Evolutionary conservation across 345 rosid genomes (phyloP).

Genomic region (Aquilaria sinensis): DNA sequence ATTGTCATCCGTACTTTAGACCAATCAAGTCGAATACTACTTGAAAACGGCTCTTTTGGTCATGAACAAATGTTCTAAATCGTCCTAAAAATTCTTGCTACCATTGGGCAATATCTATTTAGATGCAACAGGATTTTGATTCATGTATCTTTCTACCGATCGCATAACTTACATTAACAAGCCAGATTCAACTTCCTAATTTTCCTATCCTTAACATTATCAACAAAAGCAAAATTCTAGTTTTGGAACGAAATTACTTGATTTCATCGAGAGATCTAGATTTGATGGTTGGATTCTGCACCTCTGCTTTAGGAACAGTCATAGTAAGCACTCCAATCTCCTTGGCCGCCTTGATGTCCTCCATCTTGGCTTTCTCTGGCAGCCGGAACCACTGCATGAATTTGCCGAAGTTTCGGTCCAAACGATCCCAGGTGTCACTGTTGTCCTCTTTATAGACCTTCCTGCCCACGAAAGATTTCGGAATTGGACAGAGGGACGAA

Average conservation of each 20-base stretch:
- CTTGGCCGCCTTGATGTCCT: conserved; percentile 37
- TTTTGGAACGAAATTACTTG: too few species aligned
- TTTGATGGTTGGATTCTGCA: too few species aligned
- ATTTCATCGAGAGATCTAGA: too few species aligned
- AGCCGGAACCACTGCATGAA: conserved; percentile 15
- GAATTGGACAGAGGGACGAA: too few species aligned
- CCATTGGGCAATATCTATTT: background rate
- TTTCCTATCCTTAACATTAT: too few species aligned
- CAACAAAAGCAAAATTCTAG: too few species aligned
- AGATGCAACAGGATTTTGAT: background rate
- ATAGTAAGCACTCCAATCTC: conserved; percentile 29
- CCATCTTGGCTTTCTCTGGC: conserved; percentile 26
- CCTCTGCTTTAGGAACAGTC: conserved; percentile 23
- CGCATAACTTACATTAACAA: too few species aligned
- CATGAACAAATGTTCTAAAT: background rate
- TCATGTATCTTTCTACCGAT: too few species aligned
- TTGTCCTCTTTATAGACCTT: too few species aligned
- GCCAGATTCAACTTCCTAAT: too few species aligned
- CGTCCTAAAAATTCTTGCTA: background rate
- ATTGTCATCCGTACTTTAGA: too few species aligned
- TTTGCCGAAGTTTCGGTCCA: conserved; percentile 9
- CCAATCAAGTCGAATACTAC: background rate
- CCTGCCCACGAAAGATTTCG: too few species aligned
- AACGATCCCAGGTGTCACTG: conserved; percentile 7
- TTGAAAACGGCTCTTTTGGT: background rate